Conservation (phyloP, 2,329 filamentous ascomycete genomes). For the Colletotrichum destructivum region DNA sequence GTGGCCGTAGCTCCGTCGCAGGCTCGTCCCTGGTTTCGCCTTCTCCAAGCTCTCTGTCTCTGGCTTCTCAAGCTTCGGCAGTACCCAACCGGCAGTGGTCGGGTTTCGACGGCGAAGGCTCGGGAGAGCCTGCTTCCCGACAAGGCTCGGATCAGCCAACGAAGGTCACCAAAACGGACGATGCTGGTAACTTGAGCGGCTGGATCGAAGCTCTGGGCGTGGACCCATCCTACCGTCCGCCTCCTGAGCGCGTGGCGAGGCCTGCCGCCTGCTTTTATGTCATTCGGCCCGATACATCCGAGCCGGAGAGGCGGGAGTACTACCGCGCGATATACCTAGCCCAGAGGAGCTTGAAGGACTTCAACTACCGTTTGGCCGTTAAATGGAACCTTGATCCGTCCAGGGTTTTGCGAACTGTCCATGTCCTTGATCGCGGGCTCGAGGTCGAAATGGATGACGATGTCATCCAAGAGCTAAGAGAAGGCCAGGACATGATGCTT, state of each 20-base stretch:
- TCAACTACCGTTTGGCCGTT: constrained; percentile 79
- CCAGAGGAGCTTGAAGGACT: constrained; percentile 81
- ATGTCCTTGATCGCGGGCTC: constrained; percentile 80
- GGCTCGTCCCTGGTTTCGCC: constrained; percentile 76
- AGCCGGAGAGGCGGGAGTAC: constrained; percentile 70
- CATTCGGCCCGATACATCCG: constrained; percentile 67
- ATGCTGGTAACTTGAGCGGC: constrained; percentile 77
- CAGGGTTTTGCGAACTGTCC: constrained; percentile 79
- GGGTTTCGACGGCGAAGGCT: constrained; percentile 68
- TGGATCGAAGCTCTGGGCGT: constrained; percentile 95
- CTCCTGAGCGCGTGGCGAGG: constrained; percentile 79
- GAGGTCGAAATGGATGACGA: constrained; percentile 93
- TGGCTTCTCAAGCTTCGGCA: constrained; percentile 70
- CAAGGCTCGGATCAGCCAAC: constrained; percentile 68
- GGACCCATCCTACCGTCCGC: constrained; percentile 87
- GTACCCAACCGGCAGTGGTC: constrained; percentile 64
- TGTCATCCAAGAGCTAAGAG: constrained; percentile 84
- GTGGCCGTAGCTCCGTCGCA: constrained; percentile 71
- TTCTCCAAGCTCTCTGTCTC: constrained; percentile 75
- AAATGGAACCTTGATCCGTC: constrained; percentile 87
- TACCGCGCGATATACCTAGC: constrained; percentile 90
- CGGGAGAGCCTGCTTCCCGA: constrained; percentile 61
- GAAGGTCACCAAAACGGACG: constrained; percentile 68
- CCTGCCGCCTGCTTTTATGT: constrained; percentile 92
- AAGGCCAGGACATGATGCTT: constrained; percentile 92